Evolutionary conservation across 768 basidiomycete species (phyloP).

Genomic region (Psilocybe tampanensis): DNA sequence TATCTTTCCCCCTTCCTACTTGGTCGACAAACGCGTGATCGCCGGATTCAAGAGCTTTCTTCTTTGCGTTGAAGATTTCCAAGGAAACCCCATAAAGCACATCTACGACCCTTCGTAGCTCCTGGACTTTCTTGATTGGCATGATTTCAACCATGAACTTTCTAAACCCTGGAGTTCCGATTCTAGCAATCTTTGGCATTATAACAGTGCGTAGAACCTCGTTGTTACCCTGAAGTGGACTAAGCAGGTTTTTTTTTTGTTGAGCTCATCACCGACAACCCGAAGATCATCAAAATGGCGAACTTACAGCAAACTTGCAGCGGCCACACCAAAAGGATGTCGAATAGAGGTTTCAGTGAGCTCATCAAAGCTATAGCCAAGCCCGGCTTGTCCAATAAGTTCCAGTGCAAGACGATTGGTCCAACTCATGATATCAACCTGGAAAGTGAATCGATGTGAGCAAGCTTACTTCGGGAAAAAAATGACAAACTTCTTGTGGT

Average conservation of each 20-base stretch:
- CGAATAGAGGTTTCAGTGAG: conserved; percentile 31
- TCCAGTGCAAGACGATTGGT: conserved; percentile 48
- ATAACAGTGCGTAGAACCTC: conserved; percentile 14
- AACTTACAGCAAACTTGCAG: conserved; percentile 2
- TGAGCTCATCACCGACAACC: too few relatives aligned
- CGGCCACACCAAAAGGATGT: conserved; percentile 33
- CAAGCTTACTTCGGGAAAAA: not conserved
- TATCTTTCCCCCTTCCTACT: conserved; percentile 44
- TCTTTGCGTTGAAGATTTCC: conserved; percentile 39
- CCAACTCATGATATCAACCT: conserved; percentile 41
- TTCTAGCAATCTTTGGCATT: conserved; percentile 16
- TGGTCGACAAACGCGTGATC: conserved; percentile 33
- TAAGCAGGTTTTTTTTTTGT: not conserved
- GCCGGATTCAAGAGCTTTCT: conserved; percentile 32
- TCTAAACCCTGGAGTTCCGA: conserved; percentile 33
- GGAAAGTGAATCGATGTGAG: not conserved
- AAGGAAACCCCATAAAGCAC: conserved; percentile 37
- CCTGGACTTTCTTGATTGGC: conserved; percentile 31
- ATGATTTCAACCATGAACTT: conserved; percentile 34
- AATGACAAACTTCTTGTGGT: conserved; percentile 28
- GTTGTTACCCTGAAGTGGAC: conserved; percentile 14
- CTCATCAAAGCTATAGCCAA: conserved; percentile 47
- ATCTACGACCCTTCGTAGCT: conserved; percentile 33
- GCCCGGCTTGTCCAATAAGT: conserved; percentile 50
- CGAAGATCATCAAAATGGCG: not conserved